Evolutionary conservation across 2,329 filamentous ascomycete species (phyloP).

Genomic region (Trichophyton schoenleinii): DNA sequence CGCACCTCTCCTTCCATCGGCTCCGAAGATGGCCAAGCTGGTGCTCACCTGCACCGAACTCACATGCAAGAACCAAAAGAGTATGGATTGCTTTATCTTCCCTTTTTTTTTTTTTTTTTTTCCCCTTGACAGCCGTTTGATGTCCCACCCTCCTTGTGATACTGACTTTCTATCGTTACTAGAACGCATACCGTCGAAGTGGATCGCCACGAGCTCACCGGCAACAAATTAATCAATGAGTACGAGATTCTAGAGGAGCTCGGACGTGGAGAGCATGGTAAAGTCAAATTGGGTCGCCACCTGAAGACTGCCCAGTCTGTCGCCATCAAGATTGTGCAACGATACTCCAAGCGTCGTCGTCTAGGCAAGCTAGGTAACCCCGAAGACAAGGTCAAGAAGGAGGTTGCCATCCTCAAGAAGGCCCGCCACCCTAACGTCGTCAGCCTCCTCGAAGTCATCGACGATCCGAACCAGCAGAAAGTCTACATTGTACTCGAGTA

Average conservation of each 20-base stretch:
- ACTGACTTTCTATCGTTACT: constrained; percentile 4
- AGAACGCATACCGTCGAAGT: constrained; percentile 85
- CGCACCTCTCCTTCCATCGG: constrained; percentile 22
- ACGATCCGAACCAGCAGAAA: constrained; percentile 90
- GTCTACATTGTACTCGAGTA: constrained; percentile 97
- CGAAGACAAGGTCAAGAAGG: constrained; percentile 69
- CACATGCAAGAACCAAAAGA: constrained; percentile 65
- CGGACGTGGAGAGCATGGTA: constrained; percentile 88
- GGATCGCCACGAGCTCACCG: constrained; percentile 76
- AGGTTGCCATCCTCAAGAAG: constrained; percentile 97
- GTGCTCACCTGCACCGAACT: constrained; percentile 55
- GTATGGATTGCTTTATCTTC: constrained; percentile 36
- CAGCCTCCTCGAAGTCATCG: constrained; percentile 88
- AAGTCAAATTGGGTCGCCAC: constrained; percentile 88
- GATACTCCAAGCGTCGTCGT: constrained; percentile 83
- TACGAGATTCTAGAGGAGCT: constrained; percentile 97
- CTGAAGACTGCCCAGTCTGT: constrained; percentile 64
- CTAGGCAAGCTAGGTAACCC: constrained; percentile 63
- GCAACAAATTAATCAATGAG: constrained; percentile 92
- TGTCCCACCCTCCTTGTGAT: background rate
- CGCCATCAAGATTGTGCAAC: constrained; percentile 96
- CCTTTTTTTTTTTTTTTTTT: background rate
- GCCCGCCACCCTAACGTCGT: constrained; percentile 96
- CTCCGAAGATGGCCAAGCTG: constrained; percentile 28
- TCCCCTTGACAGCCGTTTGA: background rate